Conservation (phyloP, 2,329 filamentous ascomycete species). For the Ploettnerulaceae sp. region DNA sequence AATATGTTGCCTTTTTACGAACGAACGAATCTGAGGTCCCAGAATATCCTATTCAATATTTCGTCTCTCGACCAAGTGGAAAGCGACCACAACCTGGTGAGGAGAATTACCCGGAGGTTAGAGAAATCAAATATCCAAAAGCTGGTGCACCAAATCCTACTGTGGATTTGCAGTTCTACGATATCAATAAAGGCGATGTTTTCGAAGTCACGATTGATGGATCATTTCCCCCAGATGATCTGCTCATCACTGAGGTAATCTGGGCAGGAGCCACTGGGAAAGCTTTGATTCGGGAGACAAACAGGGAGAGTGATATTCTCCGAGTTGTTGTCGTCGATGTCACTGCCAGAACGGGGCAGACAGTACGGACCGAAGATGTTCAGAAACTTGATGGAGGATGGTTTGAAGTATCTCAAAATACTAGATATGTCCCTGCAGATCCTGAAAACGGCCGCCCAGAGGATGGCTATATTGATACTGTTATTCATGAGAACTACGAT, state of each 20-base stretch:
- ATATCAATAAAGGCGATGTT: constrained; percentile 68
- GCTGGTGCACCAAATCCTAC: constrained; percentile 89
- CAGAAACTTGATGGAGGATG: constrained; percentile 87
- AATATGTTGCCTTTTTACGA: constrained; percentile 83
- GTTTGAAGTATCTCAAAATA: constrained; percentile 90
- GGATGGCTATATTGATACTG: constrained; percentile 89
- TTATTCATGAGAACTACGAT: constrained; percentile 81
- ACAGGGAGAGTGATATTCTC: constrained; percentile 88
- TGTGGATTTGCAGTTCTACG: constrained; percentile 85
- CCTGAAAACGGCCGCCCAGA: constrained; percentile 66
- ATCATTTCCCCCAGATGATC: constrained; percentile 74
- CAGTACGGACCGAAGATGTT: constrained; percentile 75
- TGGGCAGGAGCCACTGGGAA: constrained; percentile 75
- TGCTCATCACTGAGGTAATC: constrained; percentile 86
- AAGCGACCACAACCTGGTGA: constrained; percentile 61
- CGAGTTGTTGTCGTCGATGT: constrained; percentile 85
- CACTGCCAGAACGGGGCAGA: constrained; percentile 63
- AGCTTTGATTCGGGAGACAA: constrained; percentile 85
- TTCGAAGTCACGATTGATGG: constrained; percentile 75
- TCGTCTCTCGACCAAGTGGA: constrained; percentile 79
- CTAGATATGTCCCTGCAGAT: constrained; percentile 81
- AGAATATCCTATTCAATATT: constrained; percentile 91
- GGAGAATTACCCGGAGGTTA: constrained; percentile 85
- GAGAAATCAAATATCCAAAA: constrained; percentile 95
- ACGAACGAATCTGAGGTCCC: constrained; percentile 93